Conservation (phyloP, 176 grass and related monocot species). For the Olyra latifolia region DNA sequence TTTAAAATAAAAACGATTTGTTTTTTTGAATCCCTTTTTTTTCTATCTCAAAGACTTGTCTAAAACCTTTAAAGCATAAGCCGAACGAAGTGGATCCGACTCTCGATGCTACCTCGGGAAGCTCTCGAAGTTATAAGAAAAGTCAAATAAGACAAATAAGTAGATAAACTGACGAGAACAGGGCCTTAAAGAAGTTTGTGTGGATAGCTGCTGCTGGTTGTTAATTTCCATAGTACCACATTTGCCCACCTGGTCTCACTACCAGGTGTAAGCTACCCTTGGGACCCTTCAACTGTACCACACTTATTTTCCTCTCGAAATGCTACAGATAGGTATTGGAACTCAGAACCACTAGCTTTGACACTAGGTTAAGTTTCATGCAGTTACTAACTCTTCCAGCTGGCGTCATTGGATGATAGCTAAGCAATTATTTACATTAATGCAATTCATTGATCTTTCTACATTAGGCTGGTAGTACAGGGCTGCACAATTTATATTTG, state of each 20-base stretch:
- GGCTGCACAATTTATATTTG: not conserved
- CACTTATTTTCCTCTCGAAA: not conserved
- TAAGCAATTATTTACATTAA: constrained; percentile 2
- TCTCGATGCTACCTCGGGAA: no score
- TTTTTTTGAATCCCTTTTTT: no score
- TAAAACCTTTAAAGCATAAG: no score
- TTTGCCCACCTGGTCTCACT: not conserved
- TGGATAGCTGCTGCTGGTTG: not conserved
- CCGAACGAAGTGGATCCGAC: no score
- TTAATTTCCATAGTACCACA: not conserved
- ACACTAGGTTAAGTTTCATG: not conserved
- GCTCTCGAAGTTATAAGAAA: no score
- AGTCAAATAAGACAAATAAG: no score
- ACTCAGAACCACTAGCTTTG: not conserved
- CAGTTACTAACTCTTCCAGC: not conserved
- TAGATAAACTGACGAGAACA: no score
- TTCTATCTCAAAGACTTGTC: no score
- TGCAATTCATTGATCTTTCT: not conserved
- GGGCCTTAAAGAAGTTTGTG: not conserved
- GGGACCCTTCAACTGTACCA: not conserved
- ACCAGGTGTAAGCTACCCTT: not conserved
- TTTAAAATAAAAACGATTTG: no score
- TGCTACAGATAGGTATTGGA: not conserved
- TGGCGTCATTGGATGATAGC: not conserved
- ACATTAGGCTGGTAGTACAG: not conserved